phyloP scores from a whole-genome alignment of 2,329 filamentous ascomycete species.

The Alternaria triticimaculans region DNA sequence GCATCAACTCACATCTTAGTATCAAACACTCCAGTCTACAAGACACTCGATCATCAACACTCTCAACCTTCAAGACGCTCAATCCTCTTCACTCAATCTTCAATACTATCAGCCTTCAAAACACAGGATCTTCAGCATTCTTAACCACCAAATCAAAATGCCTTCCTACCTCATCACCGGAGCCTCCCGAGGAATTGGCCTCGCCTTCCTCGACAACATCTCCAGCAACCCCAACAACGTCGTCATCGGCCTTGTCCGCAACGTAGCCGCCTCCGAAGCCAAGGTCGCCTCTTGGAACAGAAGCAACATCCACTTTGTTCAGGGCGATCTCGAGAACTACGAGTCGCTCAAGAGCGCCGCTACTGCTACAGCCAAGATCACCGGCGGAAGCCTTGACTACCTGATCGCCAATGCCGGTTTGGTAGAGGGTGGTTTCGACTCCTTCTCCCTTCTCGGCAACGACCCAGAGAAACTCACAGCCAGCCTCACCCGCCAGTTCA shows the following conservation, averaged over 20 bases:
- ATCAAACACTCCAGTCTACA: neutral
- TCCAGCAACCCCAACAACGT: slow-evolving; percentile 36
- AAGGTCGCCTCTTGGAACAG: slow-evolving; percentile 10
- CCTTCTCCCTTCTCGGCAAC: slow-evolving; percentile 16
- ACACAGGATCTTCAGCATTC: too few species aligned
- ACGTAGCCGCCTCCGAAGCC: slow-evolving; percentile 7
- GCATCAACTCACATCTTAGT: neutral
- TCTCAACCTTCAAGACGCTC: neutral
- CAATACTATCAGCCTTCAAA: neutral
- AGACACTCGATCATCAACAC: neutral
- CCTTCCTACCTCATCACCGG: slow-evolving; percentile 43
- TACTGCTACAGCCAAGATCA: slow-evolving; percentile 46
- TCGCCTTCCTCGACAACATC: slow-evolving; percentile 20
- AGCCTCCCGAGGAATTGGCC: slow-evolving; percentile 42
- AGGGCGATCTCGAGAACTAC: slow-evolving; percentile 45
- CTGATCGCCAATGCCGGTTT: slow-evolving; percentile 52
- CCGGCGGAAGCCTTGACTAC: slow-evolving; percentile 49
- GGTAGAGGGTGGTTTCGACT: slow-evolving; percentile 16
- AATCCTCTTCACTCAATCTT: too few species aligned
- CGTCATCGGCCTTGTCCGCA: slow-evolving; percentile 47
- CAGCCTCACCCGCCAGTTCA: slow-evolving; percentile 22
- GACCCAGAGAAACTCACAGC: slow-evolving; percentile 7
- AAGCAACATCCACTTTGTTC: slow-evolving; percentile 49
- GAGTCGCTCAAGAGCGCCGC: slow-evolving; percentile 39
- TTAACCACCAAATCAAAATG: slow-evolving; percentile 27